phyloP scores from a whole-genome alignment of 1,284 basidiomycete genomes.

The Heterobasidion occidentale region DNA sequence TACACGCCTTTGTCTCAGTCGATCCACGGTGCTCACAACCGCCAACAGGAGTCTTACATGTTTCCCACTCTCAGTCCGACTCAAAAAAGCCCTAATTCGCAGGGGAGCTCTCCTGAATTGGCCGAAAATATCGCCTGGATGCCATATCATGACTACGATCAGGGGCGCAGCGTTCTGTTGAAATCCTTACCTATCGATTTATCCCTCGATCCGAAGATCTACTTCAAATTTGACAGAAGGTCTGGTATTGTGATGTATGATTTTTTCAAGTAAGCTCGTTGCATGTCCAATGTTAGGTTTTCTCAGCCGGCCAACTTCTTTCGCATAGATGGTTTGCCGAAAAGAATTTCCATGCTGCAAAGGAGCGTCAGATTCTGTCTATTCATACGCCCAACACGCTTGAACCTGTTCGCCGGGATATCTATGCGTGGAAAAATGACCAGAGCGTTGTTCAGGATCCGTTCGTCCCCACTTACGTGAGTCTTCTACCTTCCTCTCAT shows the following conservation, averaged over 20 bases:
- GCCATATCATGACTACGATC: too few relatives aligned
- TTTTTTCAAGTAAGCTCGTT: not conserved
- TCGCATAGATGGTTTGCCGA: too few relatives aligned
- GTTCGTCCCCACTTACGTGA: conserved; percentile 10
- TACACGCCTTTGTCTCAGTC: not conserved
- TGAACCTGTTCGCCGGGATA: not conserved
- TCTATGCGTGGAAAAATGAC: not conserved
- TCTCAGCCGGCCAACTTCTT: not conserved
- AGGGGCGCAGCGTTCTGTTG: too few relatives aligned
- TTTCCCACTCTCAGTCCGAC: too few relatives aligned
- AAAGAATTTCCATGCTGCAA: too few relatives aligned
- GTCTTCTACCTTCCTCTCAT: not conserved
- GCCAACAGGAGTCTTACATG: not conserved
- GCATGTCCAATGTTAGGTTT: not conserved
- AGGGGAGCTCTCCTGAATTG: too few relatives aligned
- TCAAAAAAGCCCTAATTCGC: too few relatives aligned
- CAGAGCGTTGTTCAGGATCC: conserved; percentile 10
- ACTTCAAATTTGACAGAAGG: not conserved
- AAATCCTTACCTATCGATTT: not conserved
- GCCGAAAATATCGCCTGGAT: too few relatives aligned
- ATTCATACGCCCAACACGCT: not conserved
- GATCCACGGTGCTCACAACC: not conserved
- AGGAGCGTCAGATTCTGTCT: not conserved
- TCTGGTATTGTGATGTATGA: not conserved
- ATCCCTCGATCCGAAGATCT: not conserved